Conservation (phyloP, 768 basidiomycete species). For the Tephrocybe sp. region DNA sequence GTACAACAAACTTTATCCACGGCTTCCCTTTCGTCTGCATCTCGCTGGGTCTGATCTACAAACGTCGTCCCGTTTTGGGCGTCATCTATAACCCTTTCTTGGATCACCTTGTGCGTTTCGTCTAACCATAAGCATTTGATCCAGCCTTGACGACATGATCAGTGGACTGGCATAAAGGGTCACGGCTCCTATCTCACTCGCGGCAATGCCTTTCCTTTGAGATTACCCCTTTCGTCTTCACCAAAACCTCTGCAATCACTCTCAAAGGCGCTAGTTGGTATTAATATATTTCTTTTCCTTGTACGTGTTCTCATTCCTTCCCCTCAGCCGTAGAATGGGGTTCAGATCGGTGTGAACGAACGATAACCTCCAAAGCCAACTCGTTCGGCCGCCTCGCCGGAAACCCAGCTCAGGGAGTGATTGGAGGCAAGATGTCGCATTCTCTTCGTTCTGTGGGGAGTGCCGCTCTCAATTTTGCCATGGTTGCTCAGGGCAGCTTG, state of each 20-base stretch:
- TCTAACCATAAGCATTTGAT: background rate
- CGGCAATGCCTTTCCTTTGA: slow-evolving; percentile 38
- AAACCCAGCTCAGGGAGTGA: slow-evolving; percentile 56
- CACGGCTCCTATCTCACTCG: slow-evolving; percentile 77
- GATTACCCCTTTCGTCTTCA: slow-evolving; percentile 60
- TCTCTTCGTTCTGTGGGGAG: slow-evolving; percentile 81
- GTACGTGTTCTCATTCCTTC: background rate
- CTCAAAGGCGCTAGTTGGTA: slow-evolving; percentile 70
- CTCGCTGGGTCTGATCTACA: slow-evolving; percentile 86
- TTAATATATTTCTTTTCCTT: background rate
- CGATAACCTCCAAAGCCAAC: slow-evolving; percentile 54
- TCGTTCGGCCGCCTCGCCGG: slow-evolving; percentile 79
- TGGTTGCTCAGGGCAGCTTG: slow-evolving; percentile 86
- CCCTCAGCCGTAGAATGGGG: slow-evolving; percentile 84
- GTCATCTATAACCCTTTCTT: slow-evolving; percentile 95
- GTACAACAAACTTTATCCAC: slow-evolving; percentile 87
- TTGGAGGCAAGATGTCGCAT: slow-evolving; percentile 81
- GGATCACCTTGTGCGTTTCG: slow-evolving; percentile 61
- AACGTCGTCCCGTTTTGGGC: slow-evolving; percentile 79
- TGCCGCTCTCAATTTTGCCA: slow-evolving; percentile 76
- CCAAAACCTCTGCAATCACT: slow-evolving; percentile 66
- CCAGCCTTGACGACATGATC: background rate
- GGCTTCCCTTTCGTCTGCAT: slow-evolving; percentile 88
- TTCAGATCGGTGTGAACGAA: slow-evolving; percentile 58
- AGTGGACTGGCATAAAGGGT: slow-evolving; percentile 80